A percentile compares a stretch with the other conserved stretches of the same genome.
Conservation (phyloP, 495 filamentous ascomycete species). For the Lasiosphaeria ovina region DNA sequence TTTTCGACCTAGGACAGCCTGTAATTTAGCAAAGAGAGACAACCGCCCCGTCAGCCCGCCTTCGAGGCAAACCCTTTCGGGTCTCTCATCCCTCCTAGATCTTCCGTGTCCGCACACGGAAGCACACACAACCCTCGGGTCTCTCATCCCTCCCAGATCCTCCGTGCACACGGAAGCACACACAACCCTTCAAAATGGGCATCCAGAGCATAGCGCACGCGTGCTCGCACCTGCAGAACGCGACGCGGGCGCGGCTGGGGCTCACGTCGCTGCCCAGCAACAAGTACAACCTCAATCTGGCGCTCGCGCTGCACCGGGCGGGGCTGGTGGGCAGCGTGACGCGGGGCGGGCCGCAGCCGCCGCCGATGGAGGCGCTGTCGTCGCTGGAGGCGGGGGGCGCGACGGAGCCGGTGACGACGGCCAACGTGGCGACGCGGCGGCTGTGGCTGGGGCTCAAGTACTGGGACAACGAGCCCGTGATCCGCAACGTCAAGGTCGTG, state of each 20-base stretch:
- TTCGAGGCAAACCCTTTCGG: too few species aligned
- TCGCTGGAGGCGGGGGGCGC: constrained; percentile 27
- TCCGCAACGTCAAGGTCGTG: constrained; percentile 66
- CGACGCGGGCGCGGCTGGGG: constrained; percentile 77
- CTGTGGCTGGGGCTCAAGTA: constrained; percentile 96
- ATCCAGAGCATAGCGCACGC: constrained; percentile 76
- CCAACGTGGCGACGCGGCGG: constrained; percentile 72
- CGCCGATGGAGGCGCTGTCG: constrained; percentile 50
- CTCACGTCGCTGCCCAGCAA: constrained; percentile 82
- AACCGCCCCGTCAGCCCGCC: too few species aligned
- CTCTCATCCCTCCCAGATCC: background rate
- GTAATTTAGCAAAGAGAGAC: too few species aligned
- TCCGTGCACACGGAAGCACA: background rate
- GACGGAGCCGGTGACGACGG: constrained; percentile 65
- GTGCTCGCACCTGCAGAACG: constrained; percentile 94
- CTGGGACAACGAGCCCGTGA: constrained; percentile 80
- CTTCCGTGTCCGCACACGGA: background rate
- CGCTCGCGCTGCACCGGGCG: constrained; percentile 72
- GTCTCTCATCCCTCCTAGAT: too few species aligned
- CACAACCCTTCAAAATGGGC: constrained; percentile 61
- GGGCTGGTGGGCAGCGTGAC: constrained; percentile 83
- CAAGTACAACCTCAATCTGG: constrained; percentile 74
- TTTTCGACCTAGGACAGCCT: too few species aligned
- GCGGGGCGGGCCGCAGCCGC: constrained; percentile 68
- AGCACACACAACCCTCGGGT: background rate